Percentiles rank a stretch among this genome's conserved stretches.
phyloP scores from a whole-genome alignment of 2,329 filamentous ascomycete genomes.

The Beauveria caledonica region DNA sequence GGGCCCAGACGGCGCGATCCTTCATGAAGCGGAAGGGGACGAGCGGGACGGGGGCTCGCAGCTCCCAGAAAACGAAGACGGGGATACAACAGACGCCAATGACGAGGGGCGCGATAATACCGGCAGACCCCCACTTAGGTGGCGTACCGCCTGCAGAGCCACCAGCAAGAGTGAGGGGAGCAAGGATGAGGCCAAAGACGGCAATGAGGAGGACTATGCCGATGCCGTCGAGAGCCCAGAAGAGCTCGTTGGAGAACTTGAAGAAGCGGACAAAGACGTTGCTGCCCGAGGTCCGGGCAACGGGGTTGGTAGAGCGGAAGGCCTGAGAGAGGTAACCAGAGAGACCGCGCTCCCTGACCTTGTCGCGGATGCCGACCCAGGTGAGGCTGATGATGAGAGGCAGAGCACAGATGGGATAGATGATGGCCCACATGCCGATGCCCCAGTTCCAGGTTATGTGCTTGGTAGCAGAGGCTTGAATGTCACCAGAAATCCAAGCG shows the following conservation, averaged over 20 bases:
- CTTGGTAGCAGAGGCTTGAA: conserved; percentile 40
- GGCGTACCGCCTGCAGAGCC: conserved; percentile 21
- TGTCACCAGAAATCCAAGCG: conserved; percentile 55
- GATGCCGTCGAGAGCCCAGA: conserved; percentile 38
- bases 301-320: conserved; percentile 23
- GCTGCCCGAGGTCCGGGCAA: not conserved
- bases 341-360: conserved; percentile 32
- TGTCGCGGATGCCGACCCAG: conserved; percentile 43
- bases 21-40: conserved; percentile 53
- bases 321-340: conserved; percentile 30
- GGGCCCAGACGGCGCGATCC: conserved; percentile 56
- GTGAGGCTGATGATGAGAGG: conserved; percentile 47
- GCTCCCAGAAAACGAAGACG: conserved; percentile 41
- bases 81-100: conserved; percentile 40
- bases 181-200: conserved; percentile 37
- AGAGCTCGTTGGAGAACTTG: conserved; percentile 29
- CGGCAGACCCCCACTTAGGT: conserved; percentile 29
- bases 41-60: conserved; percentile 43
- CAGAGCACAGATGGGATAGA: conserved; percentile 49
- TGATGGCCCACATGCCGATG: conserved; percentile 57
- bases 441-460: conserved; percentile 52
- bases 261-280: not conserved
- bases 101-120: conserved; percentile 37
- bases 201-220: conserved; percentile 39
- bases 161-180: conserved; percentile 38